A percentile compares a stretch with the other conserved stretches of the same genome.
Conservation (phyloP, 345 rosid species). For the Aethionema arabicum region DNA sequence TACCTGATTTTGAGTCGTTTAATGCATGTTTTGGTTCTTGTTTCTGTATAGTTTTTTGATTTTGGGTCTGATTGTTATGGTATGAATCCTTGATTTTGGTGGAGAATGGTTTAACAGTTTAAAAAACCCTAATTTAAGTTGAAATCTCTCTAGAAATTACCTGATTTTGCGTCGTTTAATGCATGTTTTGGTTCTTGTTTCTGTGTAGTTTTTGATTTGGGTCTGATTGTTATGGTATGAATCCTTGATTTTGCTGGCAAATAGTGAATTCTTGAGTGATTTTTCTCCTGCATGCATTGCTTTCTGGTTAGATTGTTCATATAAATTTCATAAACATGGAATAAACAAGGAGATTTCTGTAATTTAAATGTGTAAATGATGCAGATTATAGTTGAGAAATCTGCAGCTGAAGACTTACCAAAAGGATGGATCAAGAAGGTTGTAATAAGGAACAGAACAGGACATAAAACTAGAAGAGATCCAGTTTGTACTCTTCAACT, state of each 20-base stretch:
- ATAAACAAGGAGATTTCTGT: slow-evolving; percentile 6
- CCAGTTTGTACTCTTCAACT: slow-evolving; percentile 46
- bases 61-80: slow-evolving; percentile 6
- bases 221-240: slow-evolving; percentile 7
- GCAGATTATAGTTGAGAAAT: slow-evolving; percentile 60
- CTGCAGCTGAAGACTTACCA: slow-evolving; percentile 71
- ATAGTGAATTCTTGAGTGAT: slow-evolving; percentile 17
- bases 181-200: slow-evolving; percentile 31
- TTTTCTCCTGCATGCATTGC: slow-evolving; percentile 30
- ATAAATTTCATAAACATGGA: background rate
- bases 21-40: slow-evolving; percentile 30
- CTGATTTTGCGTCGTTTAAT: background rate
- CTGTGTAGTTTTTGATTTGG: slow-evolving; percentile 5
- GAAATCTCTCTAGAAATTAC: background rate
- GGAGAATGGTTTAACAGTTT: slow-evolving; percentile 6
- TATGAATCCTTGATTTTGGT: slow-evolving; percentile 3
- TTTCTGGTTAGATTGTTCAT: slow-evolving; percentile 3
- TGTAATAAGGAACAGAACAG: slow-evolving; percentile 51
- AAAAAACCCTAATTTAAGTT: background rate
- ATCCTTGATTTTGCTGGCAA: background rate
- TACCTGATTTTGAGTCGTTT: background rate
- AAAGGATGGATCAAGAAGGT: slow-evolving; percentile 87
- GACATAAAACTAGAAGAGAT: slow-evolving; percentile 57
- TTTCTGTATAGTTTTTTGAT: slow-evolving; percentile 6
- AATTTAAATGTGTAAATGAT: slow-evolving; percentile 38